phyloP scores from a whole-genome alignment of 441 rosid genomes.

The Arabidopsis hybrid region DNA sequence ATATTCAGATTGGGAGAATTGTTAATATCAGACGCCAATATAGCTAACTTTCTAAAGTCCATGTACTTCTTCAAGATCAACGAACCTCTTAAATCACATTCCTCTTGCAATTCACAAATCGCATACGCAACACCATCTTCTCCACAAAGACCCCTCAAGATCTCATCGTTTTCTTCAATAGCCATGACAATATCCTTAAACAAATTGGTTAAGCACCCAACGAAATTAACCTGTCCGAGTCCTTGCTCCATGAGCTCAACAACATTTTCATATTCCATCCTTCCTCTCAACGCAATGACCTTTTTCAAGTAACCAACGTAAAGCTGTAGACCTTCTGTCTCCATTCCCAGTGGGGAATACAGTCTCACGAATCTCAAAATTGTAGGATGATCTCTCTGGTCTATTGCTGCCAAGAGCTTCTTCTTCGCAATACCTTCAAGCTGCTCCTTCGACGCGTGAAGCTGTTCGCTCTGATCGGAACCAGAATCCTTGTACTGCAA shows the following conservation, averaged over 20 bases:
- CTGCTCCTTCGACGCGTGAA: constrained; percentile 78
- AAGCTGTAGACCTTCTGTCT: constrained; percentile 89
- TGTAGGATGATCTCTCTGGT: constrained; percentile 81
- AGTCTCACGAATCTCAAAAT: constrained; percentile 76
- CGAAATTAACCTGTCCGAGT: constrained; percentile 65
- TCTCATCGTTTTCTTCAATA: constrained; percentile 83
- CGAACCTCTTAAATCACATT: constrained; percentile 88
- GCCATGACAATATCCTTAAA: constrained; percentile 93
- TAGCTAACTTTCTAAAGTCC: constrained; percentile 85
- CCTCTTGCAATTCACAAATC: constrained; percentile 90
- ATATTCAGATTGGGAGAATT: constrained; percentile 67
- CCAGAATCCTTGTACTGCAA: constrained; percentile 80
- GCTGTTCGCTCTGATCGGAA: constrained; percentile 87
- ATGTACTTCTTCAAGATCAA: constrained; percentile 87
- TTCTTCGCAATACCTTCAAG: constrained; percentile 84
- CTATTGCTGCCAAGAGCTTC: constrained; percentile 69
- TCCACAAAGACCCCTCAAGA: constrained; percentile 79
- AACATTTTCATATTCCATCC: constrained; percentile 77
- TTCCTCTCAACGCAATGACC: constrained; percentile 81
- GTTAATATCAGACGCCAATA: constrained; percentile 85
- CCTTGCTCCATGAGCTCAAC: constrained; percentile 78
- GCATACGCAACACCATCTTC: constrained; percentile 93
- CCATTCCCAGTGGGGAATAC: constrained; percentile 78
- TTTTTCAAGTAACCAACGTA: constrained; percentile 89
- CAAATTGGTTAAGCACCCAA: constrained; percentile 79